phyloP scores from a whole-genome alignment of 129 eudicot genomes.

The Flaveria ramosissima region DNA sequence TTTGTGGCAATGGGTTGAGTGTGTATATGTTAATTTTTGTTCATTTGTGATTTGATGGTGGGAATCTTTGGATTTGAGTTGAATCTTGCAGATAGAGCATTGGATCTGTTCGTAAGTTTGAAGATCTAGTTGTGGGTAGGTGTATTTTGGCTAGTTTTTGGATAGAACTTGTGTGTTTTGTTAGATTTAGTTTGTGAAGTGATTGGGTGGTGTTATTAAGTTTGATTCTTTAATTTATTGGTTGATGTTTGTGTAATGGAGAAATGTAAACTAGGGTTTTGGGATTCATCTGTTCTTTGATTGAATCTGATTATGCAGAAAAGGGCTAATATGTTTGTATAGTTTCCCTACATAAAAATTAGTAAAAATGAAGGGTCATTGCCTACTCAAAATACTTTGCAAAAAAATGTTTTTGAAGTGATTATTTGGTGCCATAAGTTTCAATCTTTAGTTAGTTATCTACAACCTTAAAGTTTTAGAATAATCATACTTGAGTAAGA shows the following conservation, averaged over 20 bases:
- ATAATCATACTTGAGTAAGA: too few species aligned
- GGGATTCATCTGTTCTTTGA: constrained; percentile 4
- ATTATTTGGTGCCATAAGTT: too few species aligned
- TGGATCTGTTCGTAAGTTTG: constrained; percentile 52
- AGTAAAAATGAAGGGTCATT: not conserved
- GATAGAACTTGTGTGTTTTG: not conserved
- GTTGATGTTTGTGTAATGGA: constrained; percentile 18
- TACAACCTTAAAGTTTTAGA: too few species aligned
- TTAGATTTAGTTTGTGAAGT: constrained; percentile 30
- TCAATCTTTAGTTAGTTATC: too few species aligned
- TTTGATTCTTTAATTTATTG: constrained; percentile 8
- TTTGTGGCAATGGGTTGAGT: constrained; percentile 28
- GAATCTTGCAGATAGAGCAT: constrained; percentile 30
- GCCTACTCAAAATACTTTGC: too few species aligned
- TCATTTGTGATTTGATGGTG: constrained; percentile 10
- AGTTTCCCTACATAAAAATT: not conserved
- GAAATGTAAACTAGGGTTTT: constrained; percentile 33
- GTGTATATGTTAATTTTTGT: constrained; percentile 12
- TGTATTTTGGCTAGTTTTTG: constrained; percentile 20
- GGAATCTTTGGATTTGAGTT: constrained; percentile 30
- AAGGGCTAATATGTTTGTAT: not conserved
- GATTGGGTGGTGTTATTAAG: constrained; percentile 12
- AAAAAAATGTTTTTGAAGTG: too few species aligned
- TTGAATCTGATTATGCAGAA: constrained; percentile 25
- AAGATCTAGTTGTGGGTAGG: constrained; percentile 49